Base-by-base conservation (phyloP, 1,284 basidiomycete species). In the Exobasidium rhododendri region DNA sequence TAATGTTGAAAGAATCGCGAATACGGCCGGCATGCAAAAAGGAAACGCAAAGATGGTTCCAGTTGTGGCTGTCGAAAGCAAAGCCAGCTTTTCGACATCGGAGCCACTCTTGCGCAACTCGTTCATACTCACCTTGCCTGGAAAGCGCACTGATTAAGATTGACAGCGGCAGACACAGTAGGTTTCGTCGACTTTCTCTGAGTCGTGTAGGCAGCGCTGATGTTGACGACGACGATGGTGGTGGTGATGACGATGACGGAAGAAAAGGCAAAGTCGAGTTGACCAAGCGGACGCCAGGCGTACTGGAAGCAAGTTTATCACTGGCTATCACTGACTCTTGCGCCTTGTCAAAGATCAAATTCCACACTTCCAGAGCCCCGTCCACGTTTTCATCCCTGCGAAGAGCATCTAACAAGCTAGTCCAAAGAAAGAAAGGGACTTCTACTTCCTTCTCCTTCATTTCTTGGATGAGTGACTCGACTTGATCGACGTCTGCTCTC, bases 31-130 rank as follows among this genome's bases (percentile, higher is more conserved):
- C 89, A 32, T 88, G 86, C 30, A 92, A 83, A 32, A 94, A 84
- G 13, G 88, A 89, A 2, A 88, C 83, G 26, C 84, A 85, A 26
- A 94, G 83, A 73, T 91, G 87, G 77, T 97, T 97, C 89, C 92
- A 98, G 80, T 97, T 97, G 71, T 89, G 87, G 11, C 90, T 85
- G 77, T 97, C 92, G 75, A 94, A 92, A 2, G 84, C 84, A 69
- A 94, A 90, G 1, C 91, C 91, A n/a, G 83, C 80, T 4, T 81
- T 68, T 65, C 86, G 84, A 52, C 91, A 85, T 30, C 82, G 77
- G 17, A 83, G 81, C 94, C 94, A 97, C 0, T 85, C 82, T 11
- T 80, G 76, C 20, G 87, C 85, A 44, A 96, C 85, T 60, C 88
- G 85, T 1, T 83, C 81, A 2, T 90, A 90, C 43, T 93, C 81